Conservation (phyloP, 2,329 filamentous ascomycete genomes). For the Pseudopyricularia cyperi region DNA sequence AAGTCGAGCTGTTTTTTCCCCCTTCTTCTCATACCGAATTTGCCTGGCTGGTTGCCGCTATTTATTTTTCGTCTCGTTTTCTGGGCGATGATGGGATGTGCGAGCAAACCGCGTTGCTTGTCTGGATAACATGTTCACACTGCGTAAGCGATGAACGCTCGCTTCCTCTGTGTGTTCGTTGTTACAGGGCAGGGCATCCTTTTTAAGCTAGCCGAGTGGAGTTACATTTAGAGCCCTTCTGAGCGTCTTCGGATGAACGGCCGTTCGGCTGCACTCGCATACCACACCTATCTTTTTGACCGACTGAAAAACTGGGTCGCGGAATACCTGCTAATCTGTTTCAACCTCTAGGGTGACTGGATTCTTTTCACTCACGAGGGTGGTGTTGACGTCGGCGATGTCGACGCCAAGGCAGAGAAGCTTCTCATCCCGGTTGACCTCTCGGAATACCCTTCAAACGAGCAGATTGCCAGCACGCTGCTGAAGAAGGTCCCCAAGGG, state of each 20-base stretch:
- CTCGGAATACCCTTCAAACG: constrained; percentile 86
- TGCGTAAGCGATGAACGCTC: neutral
- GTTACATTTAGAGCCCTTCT: neutral
- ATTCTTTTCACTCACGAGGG: constrained; percentile 99
- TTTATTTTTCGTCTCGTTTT: neutral
- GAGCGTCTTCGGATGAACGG: neutral
- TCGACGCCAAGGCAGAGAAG: constrained; percentile 98
- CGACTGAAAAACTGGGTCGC: neutral
- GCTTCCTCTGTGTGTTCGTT: neutral
- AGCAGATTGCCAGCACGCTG: constrained; percentile 73
- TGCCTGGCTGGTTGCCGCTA: neutral
- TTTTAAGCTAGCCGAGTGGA: neutral
- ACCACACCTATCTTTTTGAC: neutral
- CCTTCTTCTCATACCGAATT: neutral
- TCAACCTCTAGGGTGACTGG: constrained; percentile 70
- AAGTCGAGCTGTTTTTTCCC: constrained; percentile 33
- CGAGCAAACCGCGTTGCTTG: neutral
- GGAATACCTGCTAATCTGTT: neutral
- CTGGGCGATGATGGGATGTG: neutral
- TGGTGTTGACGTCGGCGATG: constrained; percentile 98
- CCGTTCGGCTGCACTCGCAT: neutral
- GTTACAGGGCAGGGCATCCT: neutral
- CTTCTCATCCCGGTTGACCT: constrained; percentile 94
- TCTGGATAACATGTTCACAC: too few relatives aligned
- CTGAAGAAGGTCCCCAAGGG: constrained; percentile 90